These are phyloP conservation scores for Saccharomyces kudriavzevii DNA, from an alignment of 805 yeast genomes.

Conservation along the genomic window DNA sequence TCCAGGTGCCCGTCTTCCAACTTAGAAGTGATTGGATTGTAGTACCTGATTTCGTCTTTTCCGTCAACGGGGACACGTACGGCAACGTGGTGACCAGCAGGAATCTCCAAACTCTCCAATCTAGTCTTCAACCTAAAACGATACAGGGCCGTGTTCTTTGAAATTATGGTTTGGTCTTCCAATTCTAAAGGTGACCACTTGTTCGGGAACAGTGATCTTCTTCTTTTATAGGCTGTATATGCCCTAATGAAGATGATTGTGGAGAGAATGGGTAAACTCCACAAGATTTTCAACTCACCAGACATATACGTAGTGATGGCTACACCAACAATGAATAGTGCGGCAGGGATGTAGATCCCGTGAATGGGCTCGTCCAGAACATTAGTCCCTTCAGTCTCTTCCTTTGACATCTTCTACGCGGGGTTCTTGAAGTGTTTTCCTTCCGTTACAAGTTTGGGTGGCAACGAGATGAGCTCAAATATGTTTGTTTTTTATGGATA, in stretches of 20 bases:
- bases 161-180: slow-evolving; percentile 63
- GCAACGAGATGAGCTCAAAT: background rate
- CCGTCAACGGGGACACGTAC: slow-evolving; percentile 38
- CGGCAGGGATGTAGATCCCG: slow-evolving; percentile 65
- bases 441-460: background rate
- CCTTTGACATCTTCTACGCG: slow-evolving; percentile 9
- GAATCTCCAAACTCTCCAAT: slow-evolving; percentile 54
- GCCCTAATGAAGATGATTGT: slow-evolving; percentile 33
- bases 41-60: slow-evolving; percentile 44
- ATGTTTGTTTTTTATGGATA: background rate
- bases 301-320: slow-evolving; percentile 41
- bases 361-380: slow-evolving; percentile 64
- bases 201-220: slow-evolving; percentile 40
- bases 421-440: background rate
- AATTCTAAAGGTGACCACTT: slow-evolving; percentile 62
- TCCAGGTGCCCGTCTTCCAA: slow-evolving; percentile 69
- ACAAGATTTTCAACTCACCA: slow-evolving; percentile 24
- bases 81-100: slow-evolving; percentile 71
- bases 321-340: slow-evolving; percentile 53
- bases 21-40: slow-evolving; percentile 68
- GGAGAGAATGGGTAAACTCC: slow-evolving; percentile 33
- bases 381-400: slow-evolving; percentile 34
- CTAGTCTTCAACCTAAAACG: slow-evolving; percentile 58
- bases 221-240: slow-evolving; percentile 32
- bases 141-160: slow-evolving; percentile 64